Percentiles rank a stretch among this genome's conserved stretches.
These are phyloP conservation scores for Pythium insidiosum DNA, from an alignment of 352 stramenopile genomes.

Conservation along the genomic window DNA sequence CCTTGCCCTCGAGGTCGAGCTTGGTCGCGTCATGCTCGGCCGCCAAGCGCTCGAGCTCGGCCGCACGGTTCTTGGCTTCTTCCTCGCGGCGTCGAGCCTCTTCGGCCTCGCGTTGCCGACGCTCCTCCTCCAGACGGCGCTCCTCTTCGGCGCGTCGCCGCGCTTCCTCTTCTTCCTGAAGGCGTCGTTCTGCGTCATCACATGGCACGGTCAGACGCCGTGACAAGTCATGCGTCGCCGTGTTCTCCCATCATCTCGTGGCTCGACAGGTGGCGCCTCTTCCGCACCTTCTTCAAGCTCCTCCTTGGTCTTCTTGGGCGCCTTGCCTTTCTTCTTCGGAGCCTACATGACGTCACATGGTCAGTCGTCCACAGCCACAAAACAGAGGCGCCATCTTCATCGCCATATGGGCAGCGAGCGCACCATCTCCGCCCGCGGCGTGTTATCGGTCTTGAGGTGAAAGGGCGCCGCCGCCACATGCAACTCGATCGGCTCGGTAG, in stretches of 20 bases:
- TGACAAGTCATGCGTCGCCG: background rate
- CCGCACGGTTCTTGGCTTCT: slow-evolving; percentile 48
- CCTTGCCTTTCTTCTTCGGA: slow-evolving; percentile 74
- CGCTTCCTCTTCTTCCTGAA: slow-evolving; percentile 71
- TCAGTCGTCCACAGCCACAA: too few relatives aligned
- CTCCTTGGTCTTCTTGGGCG: slow-evolving; percentile 76
- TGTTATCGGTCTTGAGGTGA: background rate
- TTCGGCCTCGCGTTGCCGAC: slow-evolving; percentile 44
- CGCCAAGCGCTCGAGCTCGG: slow-evolving; percentile 51
- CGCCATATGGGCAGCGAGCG: background rate
- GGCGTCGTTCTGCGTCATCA: slow-evolving; percentile 35
- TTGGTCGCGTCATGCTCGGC: slow-evolving; percentile 44
- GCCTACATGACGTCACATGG: slow-evolving; percentile 16
- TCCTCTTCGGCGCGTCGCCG: slow-evolving; percentile 53
- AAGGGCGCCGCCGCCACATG: background rate
- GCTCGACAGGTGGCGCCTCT: background rate
- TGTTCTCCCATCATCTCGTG: background rate
- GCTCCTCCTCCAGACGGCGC: slow-evolving; percentile 63
- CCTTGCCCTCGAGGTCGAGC: slow-evolving; percentile 49
- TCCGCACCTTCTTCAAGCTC: slow-evolving; percentile 57
- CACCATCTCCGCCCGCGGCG: too few relatives aligned
- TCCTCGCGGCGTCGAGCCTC: slow-evolving; percentile 49
- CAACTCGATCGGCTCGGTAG: background rate
- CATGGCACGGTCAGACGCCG: background rate
- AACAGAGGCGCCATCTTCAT: too few relatives aligned